These are phyloP conservation scores for Teratosphaeria gauchensis DNA, from an alignment of 2,329 filamentous ascomycete genomes.

Conservation along the genomic window DNA sequence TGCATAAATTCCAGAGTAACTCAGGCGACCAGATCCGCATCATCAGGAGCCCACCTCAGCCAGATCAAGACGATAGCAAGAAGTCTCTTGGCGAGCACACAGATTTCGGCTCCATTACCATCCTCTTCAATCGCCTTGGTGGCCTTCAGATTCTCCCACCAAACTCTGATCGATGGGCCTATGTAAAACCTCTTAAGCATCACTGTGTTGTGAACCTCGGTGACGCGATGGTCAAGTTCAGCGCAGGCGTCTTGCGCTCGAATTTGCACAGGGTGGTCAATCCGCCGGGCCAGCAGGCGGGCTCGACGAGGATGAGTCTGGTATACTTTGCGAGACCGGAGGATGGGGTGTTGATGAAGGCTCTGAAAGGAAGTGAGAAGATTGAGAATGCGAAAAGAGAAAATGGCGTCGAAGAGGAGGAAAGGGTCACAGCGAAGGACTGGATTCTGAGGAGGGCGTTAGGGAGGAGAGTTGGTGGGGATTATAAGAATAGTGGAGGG, in stretches of 20 bases:
- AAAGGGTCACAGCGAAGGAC: conserved; percentile 18
- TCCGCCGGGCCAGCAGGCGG: conserved; percentile 39
- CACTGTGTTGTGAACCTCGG: conserved; percentile 40
- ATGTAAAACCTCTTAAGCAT: conserved; percentile 40
- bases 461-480: conserved; percentile 24
- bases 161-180: conserved; percentile 34
- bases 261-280: conserved; percentile 40
- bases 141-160: conserved; percentile 45
- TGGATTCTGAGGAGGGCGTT: conserved; percentile 34
- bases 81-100: conserved; percentile 42
- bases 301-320: conserved; percentile 39
- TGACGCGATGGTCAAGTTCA: conserved; percentile 37
- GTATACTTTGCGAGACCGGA: conserved; percentile 47
- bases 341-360: conserved; percentile 35
- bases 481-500: conserved; percentile 25
- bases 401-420: conserved; percentile 27
- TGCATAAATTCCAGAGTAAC: conserved; percentile 34
- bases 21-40: conserved; percentile 47
- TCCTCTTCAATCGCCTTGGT: conserved; percentile 47
- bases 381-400: conserved; percentile 14
- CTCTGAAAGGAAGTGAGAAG: conserved; percentile 20
- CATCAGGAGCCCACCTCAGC: conserved; percentile 40
- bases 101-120: conserved; percentile 46
- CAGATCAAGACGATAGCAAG: conserved; percentile 28
- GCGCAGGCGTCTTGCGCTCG: conserved; percentile 23